phyloP scores from a whole-genome alignment of 345 rosid species.

The Aquilaria malaccensis region DNA sequence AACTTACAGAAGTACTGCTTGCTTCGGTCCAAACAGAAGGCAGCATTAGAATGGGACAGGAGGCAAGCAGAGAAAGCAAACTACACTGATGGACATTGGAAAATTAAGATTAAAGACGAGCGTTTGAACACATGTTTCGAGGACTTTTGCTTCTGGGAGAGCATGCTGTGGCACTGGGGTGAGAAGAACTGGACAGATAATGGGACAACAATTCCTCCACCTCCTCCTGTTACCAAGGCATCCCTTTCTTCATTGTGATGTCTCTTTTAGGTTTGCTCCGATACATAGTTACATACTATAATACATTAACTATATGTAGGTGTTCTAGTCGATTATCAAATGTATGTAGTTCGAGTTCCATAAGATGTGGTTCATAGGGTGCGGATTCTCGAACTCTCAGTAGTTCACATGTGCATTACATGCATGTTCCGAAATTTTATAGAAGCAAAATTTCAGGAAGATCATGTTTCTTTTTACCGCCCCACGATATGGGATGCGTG shows the following conservation, averaged over 20 bases:
- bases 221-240: constrained; percentile 16
- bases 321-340: constrained; percentile 1
- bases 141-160: constrained; percentile 76
- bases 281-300: neutral
- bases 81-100: constrained; percentile 80
- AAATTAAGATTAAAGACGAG: constrained; percentile 57
- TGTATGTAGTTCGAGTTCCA: neutral
- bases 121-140: constrained; percentile 66
- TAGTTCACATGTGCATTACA: too few relatives aligned
- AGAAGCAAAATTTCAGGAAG: too few relatives aligned
- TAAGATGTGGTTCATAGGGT: neutral
- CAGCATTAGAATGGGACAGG: constrained; percentile 81
- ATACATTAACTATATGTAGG: constrained; percentile 8
- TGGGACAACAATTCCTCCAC: constrained; percentile 30
- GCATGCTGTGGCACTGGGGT: constrained; percentile 94
- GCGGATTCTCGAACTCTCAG: too few relatives aligned
- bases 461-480: too few relatives aligned
- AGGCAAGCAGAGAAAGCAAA: constrained; percentile 77
- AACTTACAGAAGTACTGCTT: constrained; percentile 64
- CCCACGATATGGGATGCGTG: too few relatives aligned
- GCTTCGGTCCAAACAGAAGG: constrained; percentile 76
- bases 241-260: constrained; percentile 30
- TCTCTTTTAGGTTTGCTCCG: neutral
- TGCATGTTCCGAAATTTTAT: too few relatives aligned
- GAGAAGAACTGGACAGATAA: constrained; percentile 65